These are phyloP conservation scores for Clonostachys solani DNA, from an alignment of 2,329 filamentous ascomycete genomes.

Conservation along the genomic window DNA sequence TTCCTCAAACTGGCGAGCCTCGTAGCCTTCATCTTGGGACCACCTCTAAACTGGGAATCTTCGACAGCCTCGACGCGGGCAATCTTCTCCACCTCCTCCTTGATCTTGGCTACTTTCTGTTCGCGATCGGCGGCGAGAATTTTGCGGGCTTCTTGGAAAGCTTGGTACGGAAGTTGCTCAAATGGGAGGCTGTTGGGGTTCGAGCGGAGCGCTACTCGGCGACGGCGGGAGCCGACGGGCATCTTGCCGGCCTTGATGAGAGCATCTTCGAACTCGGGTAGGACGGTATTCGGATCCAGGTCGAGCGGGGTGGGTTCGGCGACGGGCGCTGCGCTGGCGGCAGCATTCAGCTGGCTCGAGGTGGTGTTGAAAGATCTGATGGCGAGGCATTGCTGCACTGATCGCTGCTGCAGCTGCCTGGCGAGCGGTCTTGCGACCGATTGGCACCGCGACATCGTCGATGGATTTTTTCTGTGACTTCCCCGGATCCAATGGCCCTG, in stretches of 20 bases:
- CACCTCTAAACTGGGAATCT: conserved; percentile 52
- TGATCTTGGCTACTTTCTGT: conserved; percentile 74
- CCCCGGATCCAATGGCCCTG: no score
- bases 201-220: conserved; percentile 67
- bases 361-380: conserved; percentile 27
- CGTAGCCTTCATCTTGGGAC: conserved; percentile 60
- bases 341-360: not conserved
- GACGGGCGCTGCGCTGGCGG: not conserved
- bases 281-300: conserved; percentile 66
- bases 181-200: conserved; percentile 68
- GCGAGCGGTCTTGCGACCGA: conserved; percentile 51
- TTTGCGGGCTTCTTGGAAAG: conserved; percentile 92
- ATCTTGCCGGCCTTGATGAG: conserved; percentile 65
- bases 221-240: conserved; percentile 80
- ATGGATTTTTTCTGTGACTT: no score
- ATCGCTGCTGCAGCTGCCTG: conserved; percentile 11
- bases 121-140: conserved; percentile 74
- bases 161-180: conserved; percentile 92
- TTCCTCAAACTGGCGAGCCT: conserved; percentile 66
- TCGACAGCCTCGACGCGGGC: conserved; percentile 58
- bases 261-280: conserved; percentile 53
- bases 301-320: conserved; percentile 29
- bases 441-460: conserved; percentile 53
- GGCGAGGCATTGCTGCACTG: conserved; percentile 17
- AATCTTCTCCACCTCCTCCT: conserved; percentile 64